Conservation (phyloP, 768 basidiomycete species). For the Podaxis rugospora region DNA sequence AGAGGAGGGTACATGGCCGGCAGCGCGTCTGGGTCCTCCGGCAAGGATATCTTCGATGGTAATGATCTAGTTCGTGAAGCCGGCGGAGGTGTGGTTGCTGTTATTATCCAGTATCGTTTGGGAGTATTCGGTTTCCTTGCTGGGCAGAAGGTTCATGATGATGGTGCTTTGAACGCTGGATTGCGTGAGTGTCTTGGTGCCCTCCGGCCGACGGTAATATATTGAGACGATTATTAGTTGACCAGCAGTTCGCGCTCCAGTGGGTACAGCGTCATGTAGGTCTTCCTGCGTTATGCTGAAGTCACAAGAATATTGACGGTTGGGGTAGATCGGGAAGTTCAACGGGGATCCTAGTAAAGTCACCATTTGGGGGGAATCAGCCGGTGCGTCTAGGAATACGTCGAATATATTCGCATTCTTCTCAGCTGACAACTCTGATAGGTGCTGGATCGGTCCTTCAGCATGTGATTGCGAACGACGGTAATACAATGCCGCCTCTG, state of each 20-base stretch:
- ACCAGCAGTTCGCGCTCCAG: constrained; percentile 37
- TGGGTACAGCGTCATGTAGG: constrained; percentile 39
- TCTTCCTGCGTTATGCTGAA: background rate
- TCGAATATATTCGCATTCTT: no score
- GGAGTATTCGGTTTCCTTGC: constrained; percentile 44
- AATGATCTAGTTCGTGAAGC: constrained; percentile 32
- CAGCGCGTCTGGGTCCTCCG: constrained; percentile 16
- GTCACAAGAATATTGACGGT: background rate
- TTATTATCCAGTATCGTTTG: constrained; percentile 39
- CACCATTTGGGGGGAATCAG: constrained; percentile 40
- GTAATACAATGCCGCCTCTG: constrained; percentile 38
- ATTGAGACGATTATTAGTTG: constrained; percentile 23
- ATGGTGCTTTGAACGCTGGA: constrained; percentile 43
- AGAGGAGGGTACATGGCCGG: constrained; percentile 30
- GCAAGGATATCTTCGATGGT: constrained; percentile 19
- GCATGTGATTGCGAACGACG: constrained; percentile 41
- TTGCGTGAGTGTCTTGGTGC: constrained; percentile 30
- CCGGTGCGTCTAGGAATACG: constrained; percentile 11
- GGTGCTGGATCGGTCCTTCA: constrained; percentile 48
- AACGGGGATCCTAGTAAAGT: constrained; percentile 36
- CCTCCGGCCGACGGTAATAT: background rate
- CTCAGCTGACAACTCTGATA: background rate
- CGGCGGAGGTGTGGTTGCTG: constrained; percentile 29
- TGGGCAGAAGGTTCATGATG: constrained; percentile 34
- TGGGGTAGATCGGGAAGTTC: constrained; percentile 31